Base-by-base conservation (phyloP, 331 rosid genomes). In the Cydonia oblonga region DNA sequence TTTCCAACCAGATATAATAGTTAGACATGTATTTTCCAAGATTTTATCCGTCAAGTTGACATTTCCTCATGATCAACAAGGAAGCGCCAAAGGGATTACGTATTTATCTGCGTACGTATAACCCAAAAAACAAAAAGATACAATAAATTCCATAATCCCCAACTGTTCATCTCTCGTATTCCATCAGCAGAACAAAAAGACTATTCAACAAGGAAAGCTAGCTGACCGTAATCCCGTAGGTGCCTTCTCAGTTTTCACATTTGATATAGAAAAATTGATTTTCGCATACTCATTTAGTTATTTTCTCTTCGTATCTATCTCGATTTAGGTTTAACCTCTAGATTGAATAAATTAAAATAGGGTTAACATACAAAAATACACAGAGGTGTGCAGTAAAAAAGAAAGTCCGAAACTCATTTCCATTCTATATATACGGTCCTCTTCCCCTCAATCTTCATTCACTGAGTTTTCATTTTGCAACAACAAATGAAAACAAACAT, bases 221-320 rank as follows among this genome's bases (percentile, higher is more conserved):
- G 64, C n/a, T 13, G 51, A 4, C 19, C 7, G 10, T 5, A 12
- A 4, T 9, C 5, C 10, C 2, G 29, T 46, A 0, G 53, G 1
- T 46, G 2, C 0, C 53, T 46, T 46, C 6, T 12, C 11, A 14
- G 9, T 28, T 23, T 25, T 59, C 33, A 59, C 2, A 59, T 25
- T 46, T 18, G 13, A 44, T 46, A 15, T 6, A 15, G 18, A 6
- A 46, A 46, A 35, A 35, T 15, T 2, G 6, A 46, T 15, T 15
- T 46, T 46, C n/a, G 0, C 8, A 5, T 2, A 5, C n/a, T 15
- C n/a, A 2, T 15, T 15, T 15, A 5, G 0, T 15, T 1, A 0
- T 15, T 46, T 15, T 46, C 5, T 5, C 2, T 5, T 46, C 8
- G 8, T 15, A 46, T 46, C 7, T 6, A 5, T 44, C 52, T 44